phyloP scores from a whole-genome alignment of 805 yeast genomes.

The Millerozyma miso region DNA sequence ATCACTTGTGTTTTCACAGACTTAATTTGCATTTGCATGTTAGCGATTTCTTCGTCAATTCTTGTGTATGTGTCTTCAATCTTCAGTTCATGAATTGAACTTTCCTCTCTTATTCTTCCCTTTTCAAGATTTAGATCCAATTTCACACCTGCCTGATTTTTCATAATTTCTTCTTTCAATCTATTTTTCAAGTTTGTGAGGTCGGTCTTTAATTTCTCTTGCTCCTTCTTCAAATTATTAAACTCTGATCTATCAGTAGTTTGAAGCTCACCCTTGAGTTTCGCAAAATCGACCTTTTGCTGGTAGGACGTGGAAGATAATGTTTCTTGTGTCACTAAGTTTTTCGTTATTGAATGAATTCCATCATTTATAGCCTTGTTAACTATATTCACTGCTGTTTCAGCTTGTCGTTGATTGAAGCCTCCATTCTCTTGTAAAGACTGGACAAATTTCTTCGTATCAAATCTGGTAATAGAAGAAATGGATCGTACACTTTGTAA shows the following conservation, averaged over 20 bases:
- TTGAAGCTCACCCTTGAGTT: constrained; percentile 86
- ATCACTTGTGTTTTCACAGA: constrained; percentile 93
- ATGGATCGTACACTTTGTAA: constrained; percentile 8
- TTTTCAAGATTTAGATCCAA: constrained; percentile 89
- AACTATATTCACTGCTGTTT: constrained; percentile 70
- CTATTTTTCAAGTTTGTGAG: constrained; percentile 81
- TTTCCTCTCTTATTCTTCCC: constrained; percentile 92
- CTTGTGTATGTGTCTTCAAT: constrained; percentile 93
- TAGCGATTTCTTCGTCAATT: constrained; percentile 91
- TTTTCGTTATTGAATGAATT: constrained; percentile 65
- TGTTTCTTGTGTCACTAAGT: constrained; percentile 80
- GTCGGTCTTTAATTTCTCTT: constrained; percentile 78
- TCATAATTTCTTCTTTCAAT: constrained; percentile 86
- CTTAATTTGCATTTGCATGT: constrained; percentile 93
- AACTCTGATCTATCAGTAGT: constrained; percentile 85
- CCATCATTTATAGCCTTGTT: constrained; percentile 77
- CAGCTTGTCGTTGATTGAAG: constrained; percentile 72
- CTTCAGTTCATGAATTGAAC: constrained; percentile 86
- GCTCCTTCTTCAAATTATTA: constrained; percentile 76
- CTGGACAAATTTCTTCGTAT: constrained; percentile 71
- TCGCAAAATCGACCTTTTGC: constrained; percentile 95
- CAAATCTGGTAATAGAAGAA: constrained; percentile 48
- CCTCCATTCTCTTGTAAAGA: constrained; percentile 63
- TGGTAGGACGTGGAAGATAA: constrained; percentile 84
- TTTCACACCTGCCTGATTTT: constrained; percentile 84